Conservation (phyloP, 176 grass and related monocot genomes). For the Hordeum vulgare region DNA sequence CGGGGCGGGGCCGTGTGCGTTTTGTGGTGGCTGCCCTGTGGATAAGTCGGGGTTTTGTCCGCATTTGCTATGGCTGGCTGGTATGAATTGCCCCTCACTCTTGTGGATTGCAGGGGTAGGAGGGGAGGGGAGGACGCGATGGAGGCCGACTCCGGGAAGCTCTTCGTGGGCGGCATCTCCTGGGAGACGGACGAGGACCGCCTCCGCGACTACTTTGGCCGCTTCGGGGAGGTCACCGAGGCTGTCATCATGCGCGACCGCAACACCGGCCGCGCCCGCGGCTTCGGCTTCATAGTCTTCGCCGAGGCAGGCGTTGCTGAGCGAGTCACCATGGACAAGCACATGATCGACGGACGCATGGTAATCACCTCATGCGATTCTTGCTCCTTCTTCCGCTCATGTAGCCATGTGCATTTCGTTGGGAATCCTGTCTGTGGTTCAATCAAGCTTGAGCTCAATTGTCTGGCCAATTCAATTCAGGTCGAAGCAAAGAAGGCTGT, state of each 20-base stretch:
- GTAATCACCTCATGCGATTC: constrained; percentile 24
- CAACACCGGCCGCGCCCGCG: constrained; percentile 84
- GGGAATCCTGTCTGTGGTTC: constrained; percentile 8
- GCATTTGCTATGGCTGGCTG: constrained; percentile 43
- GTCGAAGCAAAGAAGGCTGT: constrained; percentile 96
- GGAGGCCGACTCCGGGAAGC: constrained; percentile 89
- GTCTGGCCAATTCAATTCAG: constrained; percentile 37
- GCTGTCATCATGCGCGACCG: constrained; percentile 91
- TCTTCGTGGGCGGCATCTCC: constrained; percentile 95
- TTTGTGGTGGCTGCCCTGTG: constrained; percentile 40
- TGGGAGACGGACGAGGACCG: constrained; percentile 96
- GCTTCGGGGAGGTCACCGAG: constrained; percentile 88
- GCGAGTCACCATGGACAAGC: constrained; percentile 78
- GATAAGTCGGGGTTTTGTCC: constrained; percentile 43
- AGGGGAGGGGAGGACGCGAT: constrained; percentile 54
- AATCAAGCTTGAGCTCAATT: constrained; percentile 2
- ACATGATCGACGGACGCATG: constrained; percentile 96
- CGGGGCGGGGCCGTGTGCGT: background rate
- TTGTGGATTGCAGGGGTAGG: constrained; percentile 73
- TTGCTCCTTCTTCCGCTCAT: background rate
- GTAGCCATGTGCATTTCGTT: constrained; percentile 21
- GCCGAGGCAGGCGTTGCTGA: constrained; percentile 54
- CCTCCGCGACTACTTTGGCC: constrained; percentile 76
- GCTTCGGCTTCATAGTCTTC: constrained; percentile 92
- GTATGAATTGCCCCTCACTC: constrained; percentile 26